A percentile compares a stretch with the other conserved stretches of the same genome.
Conservation (phyloP, 2,329 filamentous ascomycete species). For the Mycogone perniciosa region DNA sequence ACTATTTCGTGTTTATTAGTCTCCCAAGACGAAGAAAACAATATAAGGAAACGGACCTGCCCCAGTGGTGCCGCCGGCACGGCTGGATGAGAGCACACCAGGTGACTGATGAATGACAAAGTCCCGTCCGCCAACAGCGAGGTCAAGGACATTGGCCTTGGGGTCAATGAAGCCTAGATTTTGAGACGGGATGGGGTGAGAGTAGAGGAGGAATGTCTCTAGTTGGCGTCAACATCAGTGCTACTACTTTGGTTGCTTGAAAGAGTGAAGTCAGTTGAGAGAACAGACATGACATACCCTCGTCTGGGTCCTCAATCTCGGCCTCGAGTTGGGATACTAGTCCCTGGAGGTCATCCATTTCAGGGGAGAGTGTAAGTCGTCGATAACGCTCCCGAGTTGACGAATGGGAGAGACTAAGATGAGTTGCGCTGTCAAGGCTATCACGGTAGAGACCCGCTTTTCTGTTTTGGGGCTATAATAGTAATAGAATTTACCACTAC, state of each 20-base stretch:
- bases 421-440: no score
- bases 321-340: constrained; percentile 31
- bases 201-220: constrained; percentile 89
- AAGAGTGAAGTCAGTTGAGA: neutral
- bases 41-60: constrained; percentile 34
- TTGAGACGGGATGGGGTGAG: constrained; percentile 63
- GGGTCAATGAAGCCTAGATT: constrained; percentile 83
- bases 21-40: neutral
- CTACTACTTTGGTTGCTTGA: no score
- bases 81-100: constrained; percentile 68
- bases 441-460: no score
- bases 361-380: neutral
- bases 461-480: no score
- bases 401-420: no score
- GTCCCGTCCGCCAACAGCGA: constrained; percentile 63
- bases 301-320: constrained; percentile 43
- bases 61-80: constrained; percentile 54
- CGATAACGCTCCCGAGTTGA: neutral
- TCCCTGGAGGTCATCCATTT: neutral
- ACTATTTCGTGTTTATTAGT: constrained; percentile 41
- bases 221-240: neutral
- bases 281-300: constrained; percentile 30
- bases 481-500: no score
- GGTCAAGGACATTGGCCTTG: constrained; percentile 55
- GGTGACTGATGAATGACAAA: constrained; percentile 79